Conservation (phyloP, 768 basidiomycete genomes). For the Rhodotorula toruloides region DNA sequence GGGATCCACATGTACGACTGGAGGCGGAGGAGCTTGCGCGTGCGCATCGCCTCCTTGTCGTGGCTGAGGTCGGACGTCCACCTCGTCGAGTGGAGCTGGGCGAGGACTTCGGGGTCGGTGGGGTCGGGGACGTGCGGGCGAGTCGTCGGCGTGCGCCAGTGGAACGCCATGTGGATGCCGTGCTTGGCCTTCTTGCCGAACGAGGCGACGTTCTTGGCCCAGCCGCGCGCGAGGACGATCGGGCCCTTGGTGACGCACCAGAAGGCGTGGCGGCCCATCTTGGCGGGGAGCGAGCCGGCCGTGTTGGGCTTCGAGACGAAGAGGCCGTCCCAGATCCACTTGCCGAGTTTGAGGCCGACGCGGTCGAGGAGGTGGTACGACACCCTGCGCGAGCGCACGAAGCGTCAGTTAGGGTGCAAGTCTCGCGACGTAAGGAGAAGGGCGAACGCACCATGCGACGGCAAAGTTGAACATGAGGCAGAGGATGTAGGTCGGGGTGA, state of each 20-base stretch:
- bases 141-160: conserved; percentile 44
- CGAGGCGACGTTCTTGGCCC: conserved; percentile 5
- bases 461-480: conserved; percentile 44
- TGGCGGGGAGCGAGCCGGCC: conserved; percentile 40
- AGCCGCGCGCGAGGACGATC: conserved; percentile 23
- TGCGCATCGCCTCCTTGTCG: conserved; percentile 43
- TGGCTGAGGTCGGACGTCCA: conserved; percentile 43
- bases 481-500: conserved; percentile 44
- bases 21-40: conserved; percentile 38
- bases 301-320: conserved; percentile 45
- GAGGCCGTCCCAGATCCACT: conserved; percentile 45
- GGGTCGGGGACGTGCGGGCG: conserved; percentile 42
- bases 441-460: conserved; percentile 39
- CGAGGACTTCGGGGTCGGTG: conserved; percentile 44
- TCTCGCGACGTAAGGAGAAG: neutral
- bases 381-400: conserved; percentile 22
- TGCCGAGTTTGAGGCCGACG: conserved; percentile 45
- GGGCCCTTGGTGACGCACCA: conserved; percentile 40
- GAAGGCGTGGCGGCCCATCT: conserved; percentile 35
- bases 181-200: conserved; percentile 15
- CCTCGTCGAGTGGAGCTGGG: conserved; percentile 45
- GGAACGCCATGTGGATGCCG: conserved; percentile 34
- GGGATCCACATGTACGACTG: conserved; percentile 44
- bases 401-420: neutral
- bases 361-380: conserved; percentile 45